These are phyloP conservation scores for Hypericum androsaemum DNA, from an alignment of 345 rosid genomes.

Conservation along the genomic window DNA sequence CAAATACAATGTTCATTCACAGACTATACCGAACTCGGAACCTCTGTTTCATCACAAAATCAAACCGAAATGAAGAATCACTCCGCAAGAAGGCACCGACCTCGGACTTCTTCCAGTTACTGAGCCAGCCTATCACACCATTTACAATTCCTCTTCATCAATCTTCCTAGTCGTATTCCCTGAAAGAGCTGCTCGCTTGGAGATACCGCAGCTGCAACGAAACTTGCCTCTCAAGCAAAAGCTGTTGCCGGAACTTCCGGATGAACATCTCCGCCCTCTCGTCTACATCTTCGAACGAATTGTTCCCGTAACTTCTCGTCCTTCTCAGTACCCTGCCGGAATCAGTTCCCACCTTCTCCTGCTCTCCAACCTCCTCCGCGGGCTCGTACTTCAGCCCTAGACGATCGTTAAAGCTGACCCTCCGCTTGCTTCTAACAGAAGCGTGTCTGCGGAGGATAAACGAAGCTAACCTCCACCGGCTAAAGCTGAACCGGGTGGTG, in stretches of 20 bases:
- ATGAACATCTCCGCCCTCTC: constrained; percentile 67
- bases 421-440: constrained; percentile 11
- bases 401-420: constrained; percentile 51
- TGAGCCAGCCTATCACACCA: no score
- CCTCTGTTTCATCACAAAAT: no score
- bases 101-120: no score
- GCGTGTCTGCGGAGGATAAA: constrained; percentile 30
- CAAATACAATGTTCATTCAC: no score
- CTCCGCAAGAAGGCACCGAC: no score
- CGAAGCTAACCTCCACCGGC: constrained; percentile 39
- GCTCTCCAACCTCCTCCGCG: constrained; percentile 23
- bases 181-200: constrained; percentile 7
- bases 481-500: constrained; percentile 18
- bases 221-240: constrained; percentile 73
- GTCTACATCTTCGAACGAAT: constrained; percentile 56
- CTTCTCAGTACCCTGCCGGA: constrained; percentile 27
- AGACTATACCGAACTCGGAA: no score
- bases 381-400: constrained; percentile 33
- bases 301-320: constrained; percentile 34
- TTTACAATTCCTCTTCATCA: no score
- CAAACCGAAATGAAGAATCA: no score
- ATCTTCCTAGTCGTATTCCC: no score
- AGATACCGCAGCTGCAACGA: constrained; percentile 53
- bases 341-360: constrained; percentile 6
- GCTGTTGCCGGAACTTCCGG: constrained; percentile 61